Evolutionary conservation across 257 asterid species (phyloP).

Genomic region (Solanum lycopersicoides): DNA sequence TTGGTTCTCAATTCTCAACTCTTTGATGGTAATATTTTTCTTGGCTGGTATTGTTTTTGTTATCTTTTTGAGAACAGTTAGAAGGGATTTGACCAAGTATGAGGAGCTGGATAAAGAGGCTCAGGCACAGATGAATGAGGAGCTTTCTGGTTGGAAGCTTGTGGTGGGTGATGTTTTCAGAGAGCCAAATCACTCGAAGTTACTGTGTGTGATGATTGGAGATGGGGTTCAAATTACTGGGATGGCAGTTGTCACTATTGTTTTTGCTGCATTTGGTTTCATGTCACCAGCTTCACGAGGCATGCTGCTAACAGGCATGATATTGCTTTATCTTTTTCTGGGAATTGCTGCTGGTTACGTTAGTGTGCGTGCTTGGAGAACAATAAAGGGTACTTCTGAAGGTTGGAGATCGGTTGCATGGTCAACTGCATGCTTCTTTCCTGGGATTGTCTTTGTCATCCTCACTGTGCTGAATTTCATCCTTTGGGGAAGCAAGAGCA

Average conservation of each 20-base stretch:
- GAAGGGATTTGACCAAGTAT: slow-evolving; percentile 78
- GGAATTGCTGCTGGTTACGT: slow-evolving; percentile 72
- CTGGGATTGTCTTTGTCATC: slow-evolving; percentile 65
- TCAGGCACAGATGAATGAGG: slow-evolving; percentile 87
- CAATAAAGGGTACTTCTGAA: slow-evolving; percentile 55
- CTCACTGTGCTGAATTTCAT: slow-evolving; percentile 63
- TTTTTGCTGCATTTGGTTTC: slow-evolving; percentile 75
- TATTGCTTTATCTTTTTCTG: slow-evolving; percentile 68
- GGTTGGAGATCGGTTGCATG: slow-evolving; percentile 78
- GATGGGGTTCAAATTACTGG: slow-evolving; percentile 78
- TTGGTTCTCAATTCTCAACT: slow-evolving; percentile 83
- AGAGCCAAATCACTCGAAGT: slow-evolving; percentile 58
- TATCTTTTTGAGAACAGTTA: slow-evolving; percentile 73
- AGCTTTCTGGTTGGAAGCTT: slow-evolving; percentile 88
- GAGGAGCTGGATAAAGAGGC: slow-evolving; percentile 83
- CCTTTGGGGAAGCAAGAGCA: slow-evolving; percentile 85
- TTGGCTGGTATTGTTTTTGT: slow-evolving; percentile 83
- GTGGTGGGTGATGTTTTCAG: slow-evolving; percentile 87
- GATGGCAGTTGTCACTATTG: slow-evolving; percentile 66
- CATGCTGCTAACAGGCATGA: slow-evolving; percentile 80
- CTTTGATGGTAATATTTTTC: slow-evolving; percentile 74
- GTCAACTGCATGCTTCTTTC: slow-evolving; percentile 75
- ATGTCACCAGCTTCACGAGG: slow-evolving; percentile 94
- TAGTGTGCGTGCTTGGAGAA: slow-evolving; percentile 59
- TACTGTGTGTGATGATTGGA: slow-evolving; percentile 72